Conservation (phyloP, 2,329 filamentous ascomycete genomes). For the Bipolaris cookei region DNA sequence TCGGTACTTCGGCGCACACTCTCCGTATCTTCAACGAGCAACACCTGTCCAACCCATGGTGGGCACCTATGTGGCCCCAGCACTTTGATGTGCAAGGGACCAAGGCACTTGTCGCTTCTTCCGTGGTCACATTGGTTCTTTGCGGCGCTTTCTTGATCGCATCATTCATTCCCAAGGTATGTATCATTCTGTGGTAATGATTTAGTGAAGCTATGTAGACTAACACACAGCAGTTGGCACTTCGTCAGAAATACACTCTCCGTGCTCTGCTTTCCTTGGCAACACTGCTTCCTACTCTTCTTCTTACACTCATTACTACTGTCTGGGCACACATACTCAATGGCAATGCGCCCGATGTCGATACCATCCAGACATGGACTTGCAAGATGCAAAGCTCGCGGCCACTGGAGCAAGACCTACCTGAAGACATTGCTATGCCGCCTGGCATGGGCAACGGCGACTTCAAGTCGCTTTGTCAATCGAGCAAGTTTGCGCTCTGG, state of each 20-base stretch:
- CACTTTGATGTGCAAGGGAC: constrained; percentile 56
- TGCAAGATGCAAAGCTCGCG: constrained; percentile 46
- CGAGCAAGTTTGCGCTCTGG: constrained; percentile 55
- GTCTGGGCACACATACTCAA: constrained; percentile 51
- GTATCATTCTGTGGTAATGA: background rate
- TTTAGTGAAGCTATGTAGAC: background rate
- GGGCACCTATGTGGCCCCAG: constrained; percentile 56
- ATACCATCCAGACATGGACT: constrained; percentile 51
- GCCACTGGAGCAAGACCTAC: constrained; percentile 21
- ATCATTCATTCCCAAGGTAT: constrained; percentile 45
- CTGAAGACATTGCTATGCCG: constrained; percentile 31
- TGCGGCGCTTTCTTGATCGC: constrained; percentile 46
- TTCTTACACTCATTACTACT: constrained; percentile 51
- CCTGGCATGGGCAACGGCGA: constrained; percentile 43
- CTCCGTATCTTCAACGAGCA: constrained; percentile 54
- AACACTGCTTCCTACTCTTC: constrained; percentile 45
- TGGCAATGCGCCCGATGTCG: constrained; percentile 40
- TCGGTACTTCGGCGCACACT: constrained; percentile 53
- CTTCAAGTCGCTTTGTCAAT: constrained; percentile 50
- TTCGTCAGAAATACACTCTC: constrained; percentile 45
- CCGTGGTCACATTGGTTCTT: constrained; percentile 48
- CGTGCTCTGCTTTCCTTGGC: constrained; percentile 48
- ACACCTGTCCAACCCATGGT: constrained; percentile 54
- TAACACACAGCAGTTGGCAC: constrained; percentile 37
- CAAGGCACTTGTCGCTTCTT: constrained; percentile 50